Evolutionary conservation across 2,329 filamentous ascomycete species (phyloP), one percentile per base, ranked within the genome.

Genomic region (Colletotrichum higginsianum): DNA sequence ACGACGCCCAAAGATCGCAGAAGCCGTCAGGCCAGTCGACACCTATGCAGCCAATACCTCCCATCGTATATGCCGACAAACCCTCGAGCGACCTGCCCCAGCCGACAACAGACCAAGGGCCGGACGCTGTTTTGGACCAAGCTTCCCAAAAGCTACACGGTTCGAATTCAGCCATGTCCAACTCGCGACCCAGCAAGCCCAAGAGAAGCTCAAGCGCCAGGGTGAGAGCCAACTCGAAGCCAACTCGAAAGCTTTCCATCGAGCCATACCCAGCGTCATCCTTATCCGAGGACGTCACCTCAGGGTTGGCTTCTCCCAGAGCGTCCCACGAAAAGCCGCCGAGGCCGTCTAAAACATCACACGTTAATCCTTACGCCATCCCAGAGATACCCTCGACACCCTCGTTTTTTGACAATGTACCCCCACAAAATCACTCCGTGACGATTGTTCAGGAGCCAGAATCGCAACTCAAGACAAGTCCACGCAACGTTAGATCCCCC

Each of bases 331-430:
- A 84, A n/a, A 84, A 82, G 73, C 74, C 80, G 26, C 71, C 74
- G 21, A 77, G 81, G 30, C 71, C 78, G n/a, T 68, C 78, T 1
- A 83, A 81, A 67, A 70, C 77, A 1, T 75, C 61, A 5, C 73
- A 75, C 8, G 65, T 78, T 2, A 75, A 80, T 5, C 67, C 70
- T 30, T 61, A 72, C 74, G 46, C 76, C 78, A 78, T 83, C 12
- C 79, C 81, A 2, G 82, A 82, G 50, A 77, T 82, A 23, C 79
- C 82, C 6, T 70, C 78, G 1, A 81, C 80, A 49, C 79, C 82
- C 6, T 78, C 78, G 0, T 83, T 84, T 55, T 83, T 83, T 53
- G 82, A 84, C 57, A 82, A 82, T 52, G 75, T 84, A 4, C 75
- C 80, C 5, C 73, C 79, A 44, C 77, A 69, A 4, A 68, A 58